These are phyloP conservation scores for Pleurotus salmoneostramineus DNA, from an alignment of 768 basidiomycete species.

Conservation along the genomic window DNA sequence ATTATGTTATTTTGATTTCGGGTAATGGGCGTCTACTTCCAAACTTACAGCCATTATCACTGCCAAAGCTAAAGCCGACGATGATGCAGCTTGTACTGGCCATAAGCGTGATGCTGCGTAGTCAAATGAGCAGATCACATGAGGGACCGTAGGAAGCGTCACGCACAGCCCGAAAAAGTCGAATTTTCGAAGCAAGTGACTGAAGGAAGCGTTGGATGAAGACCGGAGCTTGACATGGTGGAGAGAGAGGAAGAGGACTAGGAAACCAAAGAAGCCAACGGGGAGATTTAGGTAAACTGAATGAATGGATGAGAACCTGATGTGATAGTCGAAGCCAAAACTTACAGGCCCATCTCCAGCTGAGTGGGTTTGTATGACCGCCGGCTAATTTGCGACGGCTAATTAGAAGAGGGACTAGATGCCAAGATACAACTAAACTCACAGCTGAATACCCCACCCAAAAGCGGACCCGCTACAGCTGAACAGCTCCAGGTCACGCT, in stretches of 20 bases:
- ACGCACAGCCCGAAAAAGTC: constrained; percentile 80
- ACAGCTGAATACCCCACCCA: constrained; percentile 85
- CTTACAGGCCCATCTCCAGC: constrained; percentile 89
- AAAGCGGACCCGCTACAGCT: constrained; percentile 75
- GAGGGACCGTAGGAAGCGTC: constrained; percentile 5
- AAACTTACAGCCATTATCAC: constrained; percentile 61
- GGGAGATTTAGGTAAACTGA: constrained; percentile 84
- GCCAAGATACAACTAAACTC: constrained; percentile 18
- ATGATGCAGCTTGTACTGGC: constrained; percentile 68
- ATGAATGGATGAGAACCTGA: constrained; percentile 11
- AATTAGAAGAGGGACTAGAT: constrained; percentile 11
- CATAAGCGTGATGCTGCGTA: constrained; percentile 66
- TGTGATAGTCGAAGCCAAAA: constrained; percentile 16
- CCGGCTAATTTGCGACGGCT: constrained; percentile 4
- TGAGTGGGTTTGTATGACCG: constrained; percentile 15
- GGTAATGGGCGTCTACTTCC: constrained; percentile 7
- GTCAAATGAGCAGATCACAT: constrained; percentile 13
- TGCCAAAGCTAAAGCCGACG: constrained; percentile 77
- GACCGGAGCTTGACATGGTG: constrained; percentile 47
- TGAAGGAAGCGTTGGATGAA: constrained; percentile 52
- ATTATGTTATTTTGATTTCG: constrained; percentile 11
- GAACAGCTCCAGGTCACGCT: constrained; percentile 87
- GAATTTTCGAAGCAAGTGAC: constrained; percentile 48
- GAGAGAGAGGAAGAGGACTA: constrained; percentile 58
- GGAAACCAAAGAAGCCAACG: constrained; percentile 56